Conservation (phyloP, 352 stramenopile genomes). For the Saprolegnia diclina region DNA sequence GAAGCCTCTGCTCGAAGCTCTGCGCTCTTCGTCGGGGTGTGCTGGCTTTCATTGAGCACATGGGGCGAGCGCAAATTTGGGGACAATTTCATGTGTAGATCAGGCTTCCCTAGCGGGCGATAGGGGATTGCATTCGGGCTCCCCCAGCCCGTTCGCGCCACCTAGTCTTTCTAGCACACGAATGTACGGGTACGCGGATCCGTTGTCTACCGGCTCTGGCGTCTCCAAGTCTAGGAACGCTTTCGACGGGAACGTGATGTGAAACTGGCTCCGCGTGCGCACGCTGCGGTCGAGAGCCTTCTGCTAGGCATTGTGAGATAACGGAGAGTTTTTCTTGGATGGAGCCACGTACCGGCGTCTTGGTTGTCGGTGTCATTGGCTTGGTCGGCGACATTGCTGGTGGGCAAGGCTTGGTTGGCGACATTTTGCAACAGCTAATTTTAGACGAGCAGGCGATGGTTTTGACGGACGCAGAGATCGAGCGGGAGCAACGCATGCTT, state of each 20-base stretch:
- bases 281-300: slow-evolving; percentile 39
- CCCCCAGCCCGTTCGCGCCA: slow-evolving; percentile 44
- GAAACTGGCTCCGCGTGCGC: slow-evolving; percentile 46
- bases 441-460: not conserved
- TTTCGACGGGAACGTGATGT: slow-evolving; percentile 38
- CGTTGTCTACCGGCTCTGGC: not conserved
- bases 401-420: not conserved
- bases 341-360: not conserved
- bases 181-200: not conserved
- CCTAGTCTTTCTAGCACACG: not conserved
- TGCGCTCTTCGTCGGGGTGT: slow-evolving; percentile 17
- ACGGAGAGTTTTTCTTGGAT: not conserved
- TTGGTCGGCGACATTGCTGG: not conserved
- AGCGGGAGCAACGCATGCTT: slow-evolving; percentile 64
- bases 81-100: slow-evolving; percentile 62
- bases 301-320: not conserved
- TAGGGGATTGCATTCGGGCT: slow-evolving; percentile 69
- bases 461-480: not conserved
- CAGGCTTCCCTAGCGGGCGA: slow-evolving; percentile 52
- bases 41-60: slow-evolving; percentile 38
- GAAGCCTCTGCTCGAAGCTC: not conserved
- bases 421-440: not conserved
- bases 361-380: not conserved
- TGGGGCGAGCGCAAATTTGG: slow-evolving; percentile 40
- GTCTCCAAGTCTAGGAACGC: not conserved